Evolutionary conservation across 2,329 filamentous ascomycete genomes (phyloP).

Genomic region (Hymenoscyphus fructigenus): DNA sequence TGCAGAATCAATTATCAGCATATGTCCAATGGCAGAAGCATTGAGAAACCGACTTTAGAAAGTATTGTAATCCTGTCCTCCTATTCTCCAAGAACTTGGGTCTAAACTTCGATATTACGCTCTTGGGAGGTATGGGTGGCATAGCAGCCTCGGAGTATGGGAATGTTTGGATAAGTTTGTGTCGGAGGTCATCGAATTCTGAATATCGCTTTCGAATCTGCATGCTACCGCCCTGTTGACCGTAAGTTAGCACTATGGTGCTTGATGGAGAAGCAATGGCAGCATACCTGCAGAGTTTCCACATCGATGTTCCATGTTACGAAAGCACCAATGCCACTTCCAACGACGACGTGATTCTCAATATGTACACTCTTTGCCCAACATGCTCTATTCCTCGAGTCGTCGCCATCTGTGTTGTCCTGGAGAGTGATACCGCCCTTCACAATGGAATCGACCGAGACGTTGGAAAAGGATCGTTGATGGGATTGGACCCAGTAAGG

Average conservation of each 20-base stretch:
- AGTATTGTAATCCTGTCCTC: conserved; percentile 81
- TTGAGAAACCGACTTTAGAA: conserved; percentile 71
- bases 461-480: conserved; percentile 40
- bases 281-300: conserved; percentile 76
- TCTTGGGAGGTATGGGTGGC: conserved; percentile 88
- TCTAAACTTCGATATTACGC: conserved; percentile 81
- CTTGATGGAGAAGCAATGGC: conserved; percentile 23
- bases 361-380: conserved; percentile 65
- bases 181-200: conserved; percentile 83
- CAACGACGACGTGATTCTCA: conserved; percentile 54
- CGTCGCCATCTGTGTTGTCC: conserved; percentile 54
- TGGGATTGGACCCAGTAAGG: conserved; percentile 43
- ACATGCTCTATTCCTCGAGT: conserved; percentile 55
- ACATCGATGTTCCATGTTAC: conserved; percentile 92
- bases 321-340: conserved; percentile 67
- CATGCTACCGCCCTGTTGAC: conserved; percentile 56
- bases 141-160: conserved; percentile 82
- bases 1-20: conserved; percentile 40
- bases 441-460: conserved; percentile 49
- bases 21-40: neutral
- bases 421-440: conserved; percentile 58
- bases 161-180: conserved; percentile 74
- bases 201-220: conserved; percentile 77
- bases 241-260: conserved; percentile 8
- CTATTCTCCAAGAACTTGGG: conserved; percentile 83